Conservation (phyloP, 2,329 filamentous ascomycete species). For the Hymenoscyphus occultus region DNA sequence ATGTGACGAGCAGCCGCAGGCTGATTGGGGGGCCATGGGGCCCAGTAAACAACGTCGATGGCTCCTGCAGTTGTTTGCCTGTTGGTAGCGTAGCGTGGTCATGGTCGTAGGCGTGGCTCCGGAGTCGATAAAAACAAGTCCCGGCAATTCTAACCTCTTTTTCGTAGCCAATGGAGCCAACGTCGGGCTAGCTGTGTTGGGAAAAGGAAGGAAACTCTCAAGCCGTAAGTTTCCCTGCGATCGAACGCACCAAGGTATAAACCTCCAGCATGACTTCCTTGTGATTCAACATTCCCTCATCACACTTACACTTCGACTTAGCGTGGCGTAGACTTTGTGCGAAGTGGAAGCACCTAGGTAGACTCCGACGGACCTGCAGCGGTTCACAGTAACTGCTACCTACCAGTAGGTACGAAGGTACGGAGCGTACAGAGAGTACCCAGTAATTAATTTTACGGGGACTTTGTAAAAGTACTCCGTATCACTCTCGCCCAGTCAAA, state of each 20-base stretch:
- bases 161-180: too few species aligned
- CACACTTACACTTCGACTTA: too few species aligned
- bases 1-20: not conserved
- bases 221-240: not conserved
- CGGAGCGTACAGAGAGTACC: too few species aligned
- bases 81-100: not conserved
- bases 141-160: conserved; percentile 1
- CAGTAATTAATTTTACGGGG: not conserved
- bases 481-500: not conserved
- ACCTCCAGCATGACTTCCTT: not conserved
- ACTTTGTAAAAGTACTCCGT: not conserved
- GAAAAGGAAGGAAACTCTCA: too few species aligned
- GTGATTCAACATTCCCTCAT: not conserved
- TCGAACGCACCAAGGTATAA: not conserved
- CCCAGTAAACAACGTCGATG: not conserved
- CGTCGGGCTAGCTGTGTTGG: too few species aligned
- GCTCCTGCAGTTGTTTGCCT: conserved; percentile 1
- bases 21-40: not conserved
- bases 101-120: not conserved
- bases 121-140: not conserved
- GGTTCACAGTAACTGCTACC: too few species aligned
- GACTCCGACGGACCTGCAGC: not conserved
- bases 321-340: too few species aligned
- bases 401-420: too few species aligned
- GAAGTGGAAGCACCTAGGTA: too few species aligned